These are phyloP conservation scores for Candida hungchunana DNA, from an alignment of 805 yeast species.

Conservation along the genomic window DNA sequence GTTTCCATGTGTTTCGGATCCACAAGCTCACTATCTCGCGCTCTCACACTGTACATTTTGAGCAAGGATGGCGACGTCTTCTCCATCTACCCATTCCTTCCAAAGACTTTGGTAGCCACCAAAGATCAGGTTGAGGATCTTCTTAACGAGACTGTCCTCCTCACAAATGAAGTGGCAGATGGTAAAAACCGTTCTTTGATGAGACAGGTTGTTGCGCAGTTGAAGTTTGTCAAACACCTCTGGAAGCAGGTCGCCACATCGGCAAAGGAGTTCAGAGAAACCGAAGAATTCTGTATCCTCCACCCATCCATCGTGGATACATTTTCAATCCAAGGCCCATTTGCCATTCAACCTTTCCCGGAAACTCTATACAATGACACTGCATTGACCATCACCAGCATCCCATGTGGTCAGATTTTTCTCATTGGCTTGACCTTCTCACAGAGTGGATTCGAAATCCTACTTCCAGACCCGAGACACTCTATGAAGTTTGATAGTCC, in stretches of 20 bases:
- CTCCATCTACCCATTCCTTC: slow-evolving; percentile 61
- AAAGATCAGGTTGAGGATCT: slow-evolving; percentile 28
- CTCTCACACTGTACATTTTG: slow-evolving; percentile 48
- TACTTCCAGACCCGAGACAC: slow-evolving; percentile 30
- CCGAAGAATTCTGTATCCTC: slow-evolving; percentile 20
- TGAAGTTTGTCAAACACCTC: slow-evolving; percentile 33
- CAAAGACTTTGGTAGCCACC: slow-evolving; percentile 39
- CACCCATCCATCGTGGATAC: slow-evolving; percentile 15
- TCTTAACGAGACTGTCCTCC: slow-evolving; percentile 31
- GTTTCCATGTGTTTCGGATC: slow-evolving; percentile 26
- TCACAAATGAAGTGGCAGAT: slow-evolving; percentile 26
- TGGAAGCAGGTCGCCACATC: slow-evolving; percentile 26
- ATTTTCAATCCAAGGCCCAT: slow-evolving; percentile 47
- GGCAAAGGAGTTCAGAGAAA: slow-evolving; percentile 20
- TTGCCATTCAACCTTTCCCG: slow-evolving; percentile 51
- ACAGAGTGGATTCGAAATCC: slow-evolving; percentile 27
- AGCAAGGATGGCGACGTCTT: slow-evolving; percentile 56
- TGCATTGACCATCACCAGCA: slow-evolving; percentile 32
- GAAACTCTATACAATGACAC: slow-evolving; percentile 43
- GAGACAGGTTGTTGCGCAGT: slow-evolving; percentile 29
- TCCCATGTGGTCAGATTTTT: slow-evolving; percentile 27
- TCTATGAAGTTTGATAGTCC: slow-evolving; percentile 32
- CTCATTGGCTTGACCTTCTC: slow-evolving; percentile 25
- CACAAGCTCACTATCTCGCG: slow-evolving; percentile 30
- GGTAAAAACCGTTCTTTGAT: slow-evolving; percentile 1